Conservation (phyloP, 2,329 filamentous ascomycete species). For the Hypoxylon rubiginosum region DNA sequence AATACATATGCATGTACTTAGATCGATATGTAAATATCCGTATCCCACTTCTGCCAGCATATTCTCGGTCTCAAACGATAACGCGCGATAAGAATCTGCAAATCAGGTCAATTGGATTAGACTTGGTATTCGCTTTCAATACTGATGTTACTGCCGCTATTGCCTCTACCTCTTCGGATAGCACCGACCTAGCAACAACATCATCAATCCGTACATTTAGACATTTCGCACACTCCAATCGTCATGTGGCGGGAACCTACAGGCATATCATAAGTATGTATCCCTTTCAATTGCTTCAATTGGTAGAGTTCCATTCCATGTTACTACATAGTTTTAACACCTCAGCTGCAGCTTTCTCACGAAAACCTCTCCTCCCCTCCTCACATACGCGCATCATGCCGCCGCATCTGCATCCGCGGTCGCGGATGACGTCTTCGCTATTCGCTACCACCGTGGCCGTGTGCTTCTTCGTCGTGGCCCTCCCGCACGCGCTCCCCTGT, state of each 20-base stretch:
- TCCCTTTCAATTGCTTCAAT: conserved; percentile 14
- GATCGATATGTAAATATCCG: background rate
- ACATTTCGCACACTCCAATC: conserved; percentile 17
- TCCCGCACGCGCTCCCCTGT: conserved; percentile 92
- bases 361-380: background rate
- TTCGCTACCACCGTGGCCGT: conserved; percentile 93
- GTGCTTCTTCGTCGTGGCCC: conserved; percentile 90
- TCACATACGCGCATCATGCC: conserved; percentile 68
- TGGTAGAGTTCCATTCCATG: no score
- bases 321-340: conserved; percentile 13
- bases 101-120: conserved; percentile 38
- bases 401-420: conserved; percentile 92
- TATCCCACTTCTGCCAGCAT: conserved; percentile 4
- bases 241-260: conserved; percentile 25
- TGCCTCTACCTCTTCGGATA: background rate
- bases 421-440: conserved; percentile 90
- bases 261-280: conserved; percentile 28
- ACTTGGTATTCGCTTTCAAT: conserved; percentile 2
- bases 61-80: no score
- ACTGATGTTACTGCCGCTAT: conserved; percentile 11
- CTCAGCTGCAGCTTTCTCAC: conserved; percentile 10
- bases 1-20: background rate
- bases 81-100: conserved; percentile 20
- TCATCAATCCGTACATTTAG: conserved; percentile 11
- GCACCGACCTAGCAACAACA: conserved; percentile 6